A percentile compares a stretch with the other conserved stretches of the same genome.
These are phyloP conservation scores for Aspergillus fijiensis DNA, from an alignment of 2,329 filamentous ascomycete genomes.

Conservation along the genomic window DNA sequence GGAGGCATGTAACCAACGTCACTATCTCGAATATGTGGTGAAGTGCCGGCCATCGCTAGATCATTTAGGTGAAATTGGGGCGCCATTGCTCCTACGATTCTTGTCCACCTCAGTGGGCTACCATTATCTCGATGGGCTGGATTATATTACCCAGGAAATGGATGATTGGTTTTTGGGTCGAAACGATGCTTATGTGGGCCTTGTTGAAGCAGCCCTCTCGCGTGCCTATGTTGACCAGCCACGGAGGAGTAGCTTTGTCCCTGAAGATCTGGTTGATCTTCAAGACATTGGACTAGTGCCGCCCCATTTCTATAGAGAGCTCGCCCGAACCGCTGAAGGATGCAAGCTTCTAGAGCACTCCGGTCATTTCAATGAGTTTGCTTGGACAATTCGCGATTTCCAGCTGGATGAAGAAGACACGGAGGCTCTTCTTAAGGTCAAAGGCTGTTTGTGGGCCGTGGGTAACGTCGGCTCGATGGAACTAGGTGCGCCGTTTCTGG, in stretches of 20 bases:
- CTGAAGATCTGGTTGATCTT: slow-evolving; percentile 61
- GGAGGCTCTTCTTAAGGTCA: slow-evolving; percentile 88
- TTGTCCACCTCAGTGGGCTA: slow-evolving; percentile 95
- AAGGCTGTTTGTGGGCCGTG: slow-evolving; percentile 95
- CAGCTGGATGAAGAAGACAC: slow-evolving; percentile 80
- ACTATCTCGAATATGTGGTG: slow-evolving; percentile 91
- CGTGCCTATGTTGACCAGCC: slow-evolving; percentile 67
- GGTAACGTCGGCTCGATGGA: slow-evolving; percentile 99
- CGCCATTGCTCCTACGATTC: slow-evolving; percentile 86
- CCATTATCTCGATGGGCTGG: slow-evolving; percentile 91
- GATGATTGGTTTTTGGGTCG: slow-evolving; percentile 98
- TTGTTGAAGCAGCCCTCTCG: slow-evolving; percentile 94
- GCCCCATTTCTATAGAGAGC: slow-evolving; percentile 96
- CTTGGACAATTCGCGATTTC: slow-evolving; percentile 80
- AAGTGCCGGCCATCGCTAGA: slow-evolving; percentile 93
- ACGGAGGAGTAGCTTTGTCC: slow-evolving; percentile 49
- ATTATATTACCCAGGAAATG: slow-evolving; percentile 99
- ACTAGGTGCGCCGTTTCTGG: slow-evolving; percentile 88
- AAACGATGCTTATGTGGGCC: slow-evolving; percentile 91
- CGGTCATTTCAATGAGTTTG: slow-evolving; percentile 94
- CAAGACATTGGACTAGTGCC: slow-evolving; percentile 65
- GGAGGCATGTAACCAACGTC: slow-evolving; percentile 91
- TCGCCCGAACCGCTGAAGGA: slow-evolving; percentile 88
- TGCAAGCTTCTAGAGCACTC: slow-evolving; percentile 88
- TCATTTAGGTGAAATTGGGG: slow-evolving; percentile 93